Conservation (phyloP, 257 asterid genomes). For the Lavandula angustifolia region DNA sequence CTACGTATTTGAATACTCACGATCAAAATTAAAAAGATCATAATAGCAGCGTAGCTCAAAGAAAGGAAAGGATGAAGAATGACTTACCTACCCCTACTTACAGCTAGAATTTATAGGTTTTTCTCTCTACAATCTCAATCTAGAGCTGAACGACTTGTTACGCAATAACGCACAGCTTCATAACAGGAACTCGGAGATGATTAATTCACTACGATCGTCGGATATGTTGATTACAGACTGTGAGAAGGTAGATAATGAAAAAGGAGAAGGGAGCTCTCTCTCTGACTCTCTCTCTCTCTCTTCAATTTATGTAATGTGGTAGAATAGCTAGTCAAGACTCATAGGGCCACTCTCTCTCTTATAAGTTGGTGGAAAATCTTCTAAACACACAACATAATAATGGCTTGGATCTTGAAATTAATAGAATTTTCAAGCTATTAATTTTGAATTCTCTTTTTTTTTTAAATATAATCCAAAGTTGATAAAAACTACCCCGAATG, state of each 20-base stretch:
- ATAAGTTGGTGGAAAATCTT: too few species aligned
- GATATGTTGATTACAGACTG: not conserved
- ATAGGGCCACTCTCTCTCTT: too few species aligned
- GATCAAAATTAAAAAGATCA: not conserved
- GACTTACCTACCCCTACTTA: conserved; percentile 7
- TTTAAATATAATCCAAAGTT: not conserved
- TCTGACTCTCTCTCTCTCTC: not conserved
- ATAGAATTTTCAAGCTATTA: too few species aligned
- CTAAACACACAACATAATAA: too few species aligned
- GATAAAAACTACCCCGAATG: not conserved
- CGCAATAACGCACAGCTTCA: not conserved
- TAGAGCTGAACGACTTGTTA: not conserved
- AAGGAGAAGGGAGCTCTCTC: not conserved
- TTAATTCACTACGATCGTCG: not conserved
- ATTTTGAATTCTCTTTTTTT: not conserved
- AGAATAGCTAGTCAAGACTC: too few species aligned
- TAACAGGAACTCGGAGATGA: not conserved
- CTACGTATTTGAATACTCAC: not conserved
- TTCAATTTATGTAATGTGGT: not conserved
- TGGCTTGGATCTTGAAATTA: too few species aligned
- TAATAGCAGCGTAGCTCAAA: not conserved
- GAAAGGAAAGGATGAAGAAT: not conserved
- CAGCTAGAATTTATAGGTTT: conserved; percentile 4
- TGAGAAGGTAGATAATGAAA: not conserved
- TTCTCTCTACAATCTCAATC: not conserved